Percentiles rank a stretch among this genome's conserved stretches.
Evolutionary conservation across 202 grass and related monocot species (phyloP).

Genomic region (Digitaria exilis): DNA sequence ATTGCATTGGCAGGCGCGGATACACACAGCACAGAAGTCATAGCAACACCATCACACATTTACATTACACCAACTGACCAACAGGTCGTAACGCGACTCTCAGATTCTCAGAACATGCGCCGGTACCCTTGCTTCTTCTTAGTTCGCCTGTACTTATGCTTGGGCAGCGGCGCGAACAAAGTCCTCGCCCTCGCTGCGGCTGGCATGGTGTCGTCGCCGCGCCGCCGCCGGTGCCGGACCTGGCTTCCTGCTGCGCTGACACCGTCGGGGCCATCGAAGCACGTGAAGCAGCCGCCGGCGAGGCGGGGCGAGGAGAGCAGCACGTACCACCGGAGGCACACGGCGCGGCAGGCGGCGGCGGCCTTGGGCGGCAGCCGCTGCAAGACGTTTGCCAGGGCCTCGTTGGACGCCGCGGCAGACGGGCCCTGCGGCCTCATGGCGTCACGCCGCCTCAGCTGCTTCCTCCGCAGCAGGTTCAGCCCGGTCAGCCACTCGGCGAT

Average conservation of each 20-base stretch:
- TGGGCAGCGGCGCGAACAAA: background rate
- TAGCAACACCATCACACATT: no score
- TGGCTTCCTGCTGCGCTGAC: background rate
- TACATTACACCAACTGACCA: no score
- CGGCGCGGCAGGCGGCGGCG: background rate
- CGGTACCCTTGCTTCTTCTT: background rate
- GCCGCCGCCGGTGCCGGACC: background rate
- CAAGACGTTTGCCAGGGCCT: background rate
- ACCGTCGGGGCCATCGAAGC: background rate
- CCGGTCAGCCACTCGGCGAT: background rate
- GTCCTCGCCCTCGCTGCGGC: background rate
- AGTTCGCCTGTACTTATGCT: background rate
- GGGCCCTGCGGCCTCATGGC: background rate
- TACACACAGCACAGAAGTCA: background rate
- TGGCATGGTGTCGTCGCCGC: background rate
- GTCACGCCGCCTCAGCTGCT: background rate
- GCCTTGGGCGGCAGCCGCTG: background rate
- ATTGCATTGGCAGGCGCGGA: background rate
- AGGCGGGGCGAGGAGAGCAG: background rate
- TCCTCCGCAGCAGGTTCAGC: background rate
- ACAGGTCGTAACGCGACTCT: background rate
- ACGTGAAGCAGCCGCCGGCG: background rate
- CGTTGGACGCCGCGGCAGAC: background rate
- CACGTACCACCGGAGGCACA: constrained; percentile 7
- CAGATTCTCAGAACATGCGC: background rate